Evolutionary conservation across 2,329 filamentous ascomycete species (phyloP), one percentile per base, ranked within the genome.

Genomic region (Apiospora rasikravindrae): DNA sequence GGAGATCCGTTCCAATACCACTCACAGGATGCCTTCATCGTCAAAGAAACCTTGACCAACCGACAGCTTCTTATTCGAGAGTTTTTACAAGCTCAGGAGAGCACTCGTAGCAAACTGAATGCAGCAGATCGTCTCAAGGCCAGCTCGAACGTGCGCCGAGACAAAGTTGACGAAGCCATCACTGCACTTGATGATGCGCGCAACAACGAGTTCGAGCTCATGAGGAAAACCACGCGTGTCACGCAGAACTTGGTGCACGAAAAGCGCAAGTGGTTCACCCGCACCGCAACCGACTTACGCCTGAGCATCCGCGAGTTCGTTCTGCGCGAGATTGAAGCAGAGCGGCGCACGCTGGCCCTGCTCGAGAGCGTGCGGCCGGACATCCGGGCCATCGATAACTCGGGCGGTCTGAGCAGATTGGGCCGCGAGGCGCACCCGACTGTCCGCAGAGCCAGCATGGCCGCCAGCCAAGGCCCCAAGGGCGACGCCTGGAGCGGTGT

Each of bases 111-210:
- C 82, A 96, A 95, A 82, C 89, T 96, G 51, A 91, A 92, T 74
- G 94, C 95, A 0, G 95, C 95, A 1, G 95, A 98, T 81, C 91
- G 96, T 64, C 88, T 99, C 73, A 98, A 97, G 80, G 91, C 92
- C 24, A 94, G 91, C 81, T 93, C 94, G 22, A 96, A 91, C 72
- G 95, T 99, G 47, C 93, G 94, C 74, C 89, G 93, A 47, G 96
- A 99, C 80, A 99, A 98, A 84, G 96, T 98, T 40, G 96, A 99
- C 81, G 96, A 99, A 83, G 96, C 96, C n/a, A 97, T 99, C 78
- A 88, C 91, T 24, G 90, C 94, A 5, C 88, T 98, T 5, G 95
- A 98, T 74, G 96, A 98, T 79, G 96, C 96, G 4, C 89, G 93
- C 71, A 91, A 89, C 75, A 91, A 93, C 76, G 96, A 99, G 83